Conservation (phyloP, 2,329 filamentous ascomycete genomes). For the Berkeleyomyces rouxiae region DNA sequence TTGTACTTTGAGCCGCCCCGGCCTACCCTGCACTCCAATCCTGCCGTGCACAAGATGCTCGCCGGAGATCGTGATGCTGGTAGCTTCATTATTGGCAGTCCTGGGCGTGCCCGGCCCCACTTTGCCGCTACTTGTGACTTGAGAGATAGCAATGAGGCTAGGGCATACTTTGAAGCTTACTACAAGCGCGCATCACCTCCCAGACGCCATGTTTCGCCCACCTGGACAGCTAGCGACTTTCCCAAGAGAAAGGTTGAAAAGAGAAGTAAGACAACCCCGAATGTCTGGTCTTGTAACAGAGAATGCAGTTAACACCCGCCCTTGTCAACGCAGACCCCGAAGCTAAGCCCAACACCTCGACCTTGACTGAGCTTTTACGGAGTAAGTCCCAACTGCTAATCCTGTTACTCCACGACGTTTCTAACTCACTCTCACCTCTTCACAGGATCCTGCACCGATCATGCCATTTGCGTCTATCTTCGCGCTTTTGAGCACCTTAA, state of each 20-base stretch:
- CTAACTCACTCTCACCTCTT: neutral
- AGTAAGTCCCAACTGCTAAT: neutral
- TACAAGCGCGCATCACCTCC: neutral
- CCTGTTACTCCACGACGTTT: neutral
- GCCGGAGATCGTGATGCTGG: slow-evolving; percentile 11
- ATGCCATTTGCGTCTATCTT: slow-evolving; percentile 22
- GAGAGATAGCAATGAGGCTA: slow-evolving; percentile 8
- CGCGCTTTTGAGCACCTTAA: slow-evolving; percentile 21
- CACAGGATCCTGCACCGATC: slow-evolving; percentile 9
- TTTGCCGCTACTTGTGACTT: slow-evolving; percentile 9
- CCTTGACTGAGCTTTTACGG: slow-evolving; percentile 3
- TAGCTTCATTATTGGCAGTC: slow-evolving; percentile 10
- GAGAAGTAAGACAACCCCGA: neutral
- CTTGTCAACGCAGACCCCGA: neutral
- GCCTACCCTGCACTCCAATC: slow-evolving; percentile 6
- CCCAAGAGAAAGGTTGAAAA: neutral
- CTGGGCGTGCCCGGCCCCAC: slow-evolving; percentile 1
- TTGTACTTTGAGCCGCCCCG: neutral
- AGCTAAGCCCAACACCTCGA: neutral
- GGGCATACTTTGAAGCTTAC: slow-evolving; percentile 8
- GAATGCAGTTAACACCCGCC: too few species aligned
- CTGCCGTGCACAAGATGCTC: slow-evolving; percentile 7
- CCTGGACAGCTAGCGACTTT: slow-evolving; percentile 2
- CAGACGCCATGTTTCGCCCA: neutral
- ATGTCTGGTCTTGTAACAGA: neutral